Evolutionary conservation across 352 stramenopile genomes (phyloP).

Genomic region (Peronospora destructor): DNA sequence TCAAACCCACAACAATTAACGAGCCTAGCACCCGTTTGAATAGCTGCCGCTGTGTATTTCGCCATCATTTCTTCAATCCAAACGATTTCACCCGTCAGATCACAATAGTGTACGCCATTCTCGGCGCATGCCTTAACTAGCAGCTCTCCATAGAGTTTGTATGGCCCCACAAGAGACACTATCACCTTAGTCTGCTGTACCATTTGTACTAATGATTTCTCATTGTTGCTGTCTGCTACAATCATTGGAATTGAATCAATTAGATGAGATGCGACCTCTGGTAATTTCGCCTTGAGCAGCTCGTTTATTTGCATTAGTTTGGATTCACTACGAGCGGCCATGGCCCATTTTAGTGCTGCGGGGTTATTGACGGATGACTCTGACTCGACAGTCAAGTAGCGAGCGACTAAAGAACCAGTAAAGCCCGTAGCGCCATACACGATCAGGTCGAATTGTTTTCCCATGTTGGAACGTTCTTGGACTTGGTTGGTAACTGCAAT

Average conservation of each 20-base stretch:
- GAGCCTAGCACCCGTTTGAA: constrained; percentile 64
- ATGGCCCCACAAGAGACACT: constrained; percentile 82
- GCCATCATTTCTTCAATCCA: constrained; percentile 83
- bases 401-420: constrained; percentile 68
- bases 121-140: constrained; percentile 84
- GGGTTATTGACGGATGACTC: constrained; percentile 30
- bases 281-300: constrained; percentile 40
- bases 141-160: constrained; percentile 72
- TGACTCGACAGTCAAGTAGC: constrained; percentile 48
- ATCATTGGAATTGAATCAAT: constrained; percentile 47
- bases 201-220: constrained; percentile 57
- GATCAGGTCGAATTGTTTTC: constrained; percentile 55
- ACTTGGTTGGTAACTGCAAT: no score
- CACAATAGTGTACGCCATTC: constrained; percentile 87
- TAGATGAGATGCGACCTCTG: constrained; percentile 25
- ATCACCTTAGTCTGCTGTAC: constrained; percentile 75
- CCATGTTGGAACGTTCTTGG: constrained; percentile 11
- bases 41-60: constrained; percentile 49
- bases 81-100: constrained; percentile 86
- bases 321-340: constrained; percentile 69
- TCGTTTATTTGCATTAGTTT: constrained; percentile 70
- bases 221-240: constrained; percentile 50
- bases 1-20: constrained; percentile 88
- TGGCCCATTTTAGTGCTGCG: constrained; percentile 70
- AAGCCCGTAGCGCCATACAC: constrained; percentile 88